Evolutionary conservation across 129 eudicot genomes (phyloP), one percentile per base, ranked within the genome.

Genomic region (Silybum marianum): DNA sequence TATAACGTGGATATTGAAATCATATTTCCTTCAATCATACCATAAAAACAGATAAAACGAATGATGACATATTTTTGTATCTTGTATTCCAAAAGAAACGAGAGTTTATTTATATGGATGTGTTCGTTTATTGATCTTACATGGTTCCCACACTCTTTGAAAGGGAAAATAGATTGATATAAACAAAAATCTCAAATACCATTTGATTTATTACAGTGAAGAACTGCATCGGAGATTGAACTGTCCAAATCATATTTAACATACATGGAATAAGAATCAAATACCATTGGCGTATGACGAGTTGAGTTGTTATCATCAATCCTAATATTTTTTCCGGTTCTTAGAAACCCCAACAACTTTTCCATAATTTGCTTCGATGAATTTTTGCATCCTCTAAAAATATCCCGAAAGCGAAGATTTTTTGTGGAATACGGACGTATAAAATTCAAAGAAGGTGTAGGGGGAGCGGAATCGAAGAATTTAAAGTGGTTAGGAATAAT

Each of bases 141-240:
- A 38, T 38, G 36, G 36, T 32, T 32, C 5, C 6, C 36, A 32
- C 36, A 32, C 36, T 4, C 36, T 0, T 2, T 32, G 30, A 6
- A 13, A 14, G 8, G 0, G 0, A 10, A 69, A 30, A 69, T 28
- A 30, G 2, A 13, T 13, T 72, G 18, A 72, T 65, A 24, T 66
- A 36, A 34, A 77, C 39, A 77, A 14, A 36, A 25, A 63, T 38
- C n/a, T 65, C 25, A 65, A 38, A n/a, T 12, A 26, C 73, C 40
- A 73, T 73, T 39, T 11, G 80, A 73, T 42, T 30, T 30, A 65
- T 65, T 81, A 81, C 80, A 81, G 18, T 74, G 38, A 63, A 73
- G 84, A 63, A 81, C 13, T 54, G 84, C 80, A n/a, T 81, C 84
- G 3, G 67, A 73, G 63, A 81, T 81, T n/a, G 69, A 81, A 9